Base-by-base conservation (phyloP, 2,329 filamentous ascomycete genomes). In the Monilinia laxa region DNA sequence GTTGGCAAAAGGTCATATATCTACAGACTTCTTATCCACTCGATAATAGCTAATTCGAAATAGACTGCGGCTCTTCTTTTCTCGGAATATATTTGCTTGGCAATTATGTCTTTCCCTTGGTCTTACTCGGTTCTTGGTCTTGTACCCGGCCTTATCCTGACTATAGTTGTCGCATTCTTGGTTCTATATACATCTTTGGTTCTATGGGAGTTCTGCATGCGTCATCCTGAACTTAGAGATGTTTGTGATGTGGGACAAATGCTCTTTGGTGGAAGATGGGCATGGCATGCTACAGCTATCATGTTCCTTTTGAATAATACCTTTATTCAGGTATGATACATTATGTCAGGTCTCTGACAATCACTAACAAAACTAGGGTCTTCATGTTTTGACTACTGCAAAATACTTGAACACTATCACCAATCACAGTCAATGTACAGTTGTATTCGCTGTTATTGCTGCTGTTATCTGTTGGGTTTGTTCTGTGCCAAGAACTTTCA, bases 281-380 rank as follows among this genome's bases (percentile, higher is more conserved):
- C 84, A 3, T 88, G 86, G 86, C 88, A 83, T 77, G 81, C 80
- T 40, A 88, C 86, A 0, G 93, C 92, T 1, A 80, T 92, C 76
- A 96, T 96, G 90, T 97, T 97, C 78, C 80, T 97, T 56, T 78
- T 97, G 70, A 97, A 97, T 84, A 97, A 97, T 77, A 96, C 92
- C 20, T 95, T 95, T 77, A 95, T 96, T 72, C 89, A 92, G 79
- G 88, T 84, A 74, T 73, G 72, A 69, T 20, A 25, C 54, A 3
- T n/a, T n/a, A 49, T n/a, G 28, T 23, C 7, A 12, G 1, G 3
- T 18, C 16, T 40, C 10, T 35, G n/a, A 20, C 35, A n/a, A 23
- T 65, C 66, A 64, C 65, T 16, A 35, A 45, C 20, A 23, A 40
- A 10, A 40, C 16, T 70, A 89, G 83, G 90, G 86, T 53, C 83